Evolutionary conservation across 75 land plant species (phyloP).

Genomic region (Sequoiadendron giganteum): DNA sequence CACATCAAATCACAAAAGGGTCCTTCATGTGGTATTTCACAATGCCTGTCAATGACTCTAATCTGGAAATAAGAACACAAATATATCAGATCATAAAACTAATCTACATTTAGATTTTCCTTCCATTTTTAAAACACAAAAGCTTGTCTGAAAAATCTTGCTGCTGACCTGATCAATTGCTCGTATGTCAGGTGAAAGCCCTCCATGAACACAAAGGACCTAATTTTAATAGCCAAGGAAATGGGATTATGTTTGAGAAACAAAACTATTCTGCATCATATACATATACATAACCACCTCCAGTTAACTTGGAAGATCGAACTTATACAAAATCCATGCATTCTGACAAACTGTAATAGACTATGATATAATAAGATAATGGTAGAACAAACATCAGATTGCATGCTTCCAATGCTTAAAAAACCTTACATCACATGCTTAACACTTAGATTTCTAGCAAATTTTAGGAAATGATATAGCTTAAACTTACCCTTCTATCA

Average conservation of each 20-base stretch:
- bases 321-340: not conserved
- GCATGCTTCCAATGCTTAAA: conserved; percentile 17
- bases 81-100: conserved; percentile 44
- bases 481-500: conserved; percentile 76
- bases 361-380: not conserved
- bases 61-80: conserved; percentile 50
- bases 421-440: conserved; percentile 44
- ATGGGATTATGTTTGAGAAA: not conserved
- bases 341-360: not conserved
- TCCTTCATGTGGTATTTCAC: conserved; percentile 99
- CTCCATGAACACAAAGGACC: conserved; percentile 99
- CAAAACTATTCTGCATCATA: not conserved
- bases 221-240: conserved; percentile 20
- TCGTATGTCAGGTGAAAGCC: conserved; percentile 96
- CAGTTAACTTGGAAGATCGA: not conserved
- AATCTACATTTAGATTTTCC: conserved; percentile 23
- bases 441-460: conserved; percentile 21
- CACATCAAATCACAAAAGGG: conserved; percentile 99
- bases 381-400: not conserved
- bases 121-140: not conserved
- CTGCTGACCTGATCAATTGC: conserved; percentile 93
- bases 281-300: not conserved
- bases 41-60: conserved; percentile 90
- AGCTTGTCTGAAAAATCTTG: not conserved
- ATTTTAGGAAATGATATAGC: conserved; percentile 29